Conservation (phyloP, 2,329 filamentous ascomycete species). For the Fusarium buharicum region DNA sequence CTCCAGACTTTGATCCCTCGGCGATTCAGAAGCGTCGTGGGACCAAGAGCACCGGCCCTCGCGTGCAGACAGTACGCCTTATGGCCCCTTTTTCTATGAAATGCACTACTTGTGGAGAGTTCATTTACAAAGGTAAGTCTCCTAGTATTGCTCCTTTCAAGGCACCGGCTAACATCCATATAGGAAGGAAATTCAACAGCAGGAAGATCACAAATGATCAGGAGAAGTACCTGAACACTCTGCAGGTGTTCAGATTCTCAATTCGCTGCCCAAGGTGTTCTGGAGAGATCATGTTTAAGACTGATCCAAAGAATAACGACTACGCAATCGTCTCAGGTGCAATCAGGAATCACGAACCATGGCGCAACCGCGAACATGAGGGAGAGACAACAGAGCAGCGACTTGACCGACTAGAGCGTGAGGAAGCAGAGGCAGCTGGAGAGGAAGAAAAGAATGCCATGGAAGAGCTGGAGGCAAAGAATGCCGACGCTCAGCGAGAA, state of each 20-base stretch:
- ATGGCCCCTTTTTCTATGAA: conserved; percentile 51
- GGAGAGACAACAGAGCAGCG: conserved; percentile 89
- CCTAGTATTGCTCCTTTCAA: not conserved
- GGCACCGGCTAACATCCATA: not conserved
- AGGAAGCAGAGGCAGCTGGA: conserved; percentile 72
- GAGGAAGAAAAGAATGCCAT: conserved; percentile 86
- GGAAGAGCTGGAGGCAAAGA: conserved; percentile 95
- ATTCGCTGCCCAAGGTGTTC: conserved; percentile 89
- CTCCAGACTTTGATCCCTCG: conserved; percentile 89
- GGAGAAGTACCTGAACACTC: conserved; percentile 82
- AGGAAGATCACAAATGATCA: too few species aligned
- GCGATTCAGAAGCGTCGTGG: conserved; percentile 77
- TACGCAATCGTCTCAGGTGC: conserved; percentile 85
- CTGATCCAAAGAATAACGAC: conserved; percentile 94
- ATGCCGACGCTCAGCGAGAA: conserved; percentile 88
- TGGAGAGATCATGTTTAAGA: conserved; percentile 90
- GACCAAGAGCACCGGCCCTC: conserved; percentile 78
- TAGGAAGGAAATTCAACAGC: conserved; percentile 90
- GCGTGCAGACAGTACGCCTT: conserved; percentile 81
- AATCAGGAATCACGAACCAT: conserved; percentile 92
- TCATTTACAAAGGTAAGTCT: conserved; percentile 81
- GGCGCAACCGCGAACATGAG: conserved; percentile 72
- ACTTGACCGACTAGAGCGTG: conserved; percentile 82
- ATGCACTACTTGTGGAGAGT: conserved; percentile 70
- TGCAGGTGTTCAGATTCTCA: conserved; percentile 84